Conservation (phyloP, 106 monocot genomes). For the Posidonia australis region DNA sequence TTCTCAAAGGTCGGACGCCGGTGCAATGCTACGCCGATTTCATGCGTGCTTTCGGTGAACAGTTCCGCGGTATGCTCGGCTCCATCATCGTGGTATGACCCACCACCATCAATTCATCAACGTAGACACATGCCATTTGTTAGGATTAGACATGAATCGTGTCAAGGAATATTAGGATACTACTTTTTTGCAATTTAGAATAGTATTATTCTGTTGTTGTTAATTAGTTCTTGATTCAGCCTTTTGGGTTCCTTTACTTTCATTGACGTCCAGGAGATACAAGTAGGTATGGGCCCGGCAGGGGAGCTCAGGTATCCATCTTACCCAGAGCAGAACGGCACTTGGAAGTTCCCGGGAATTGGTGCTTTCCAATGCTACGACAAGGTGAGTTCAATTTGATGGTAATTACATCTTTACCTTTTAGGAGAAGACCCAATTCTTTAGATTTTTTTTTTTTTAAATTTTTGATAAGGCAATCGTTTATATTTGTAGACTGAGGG, state of each 20-base stretch:
- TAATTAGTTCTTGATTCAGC: not conserved
- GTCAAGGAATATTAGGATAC: too few relatives aligned
- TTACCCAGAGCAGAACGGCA: slow-evolving; percentile 70
- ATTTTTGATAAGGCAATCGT: too few relatives aligned
- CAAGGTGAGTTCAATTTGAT: slow-evolving; percentile 20
- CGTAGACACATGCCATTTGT: not conserved
- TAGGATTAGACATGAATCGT: not conserved
- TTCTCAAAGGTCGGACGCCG: slow-evolving; percentile 70
- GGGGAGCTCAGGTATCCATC: slow-evolving; percentile 89
- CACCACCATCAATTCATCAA: not conserved
- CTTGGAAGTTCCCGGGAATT: slow-evolving; percentile 82
- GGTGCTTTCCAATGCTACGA: slow-evolving; percentile 94
- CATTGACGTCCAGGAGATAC: slow-evolving; percentile 43
- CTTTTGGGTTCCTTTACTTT: not conserved
- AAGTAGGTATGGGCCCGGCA: slow-evolving; percentile 92
- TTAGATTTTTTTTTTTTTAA: too few relatives aligned
- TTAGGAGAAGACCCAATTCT: too few relatives aligned
- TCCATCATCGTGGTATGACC: slow-evolving; percentile 52
- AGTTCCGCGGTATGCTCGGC: slow-evolving; percentile 43
- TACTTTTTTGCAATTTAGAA: not conserved
- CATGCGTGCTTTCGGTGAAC: slow-evolving; percentile 88
- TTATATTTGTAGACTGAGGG: not conserved
- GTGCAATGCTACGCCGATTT: slow-evolving; percentile 84
- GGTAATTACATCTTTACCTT: too few relatives aligned
- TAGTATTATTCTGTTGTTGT: too few relatives aligned